Evolutionary conservation across 208 protist genomes (phyloP), one percentile per base, ranked within the genome.

Genomic region (Leishmania lainsoni): DNA sequence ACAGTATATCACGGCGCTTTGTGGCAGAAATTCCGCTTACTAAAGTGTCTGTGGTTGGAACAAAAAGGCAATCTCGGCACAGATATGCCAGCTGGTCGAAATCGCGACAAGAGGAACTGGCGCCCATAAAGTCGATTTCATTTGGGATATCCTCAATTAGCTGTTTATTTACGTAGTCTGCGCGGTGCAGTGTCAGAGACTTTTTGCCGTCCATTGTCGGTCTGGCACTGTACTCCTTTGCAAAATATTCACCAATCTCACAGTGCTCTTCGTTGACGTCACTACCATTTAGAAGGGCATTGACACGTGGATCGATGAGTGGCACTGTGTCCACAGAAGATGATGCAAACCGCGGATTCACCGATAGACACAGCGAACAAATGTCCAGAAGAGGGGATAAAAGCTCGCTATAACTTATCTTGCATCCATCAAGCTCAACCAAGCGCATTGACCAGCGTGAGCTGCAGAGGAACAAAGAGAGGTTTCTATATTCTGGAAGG

Each of bases 61-160:
- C 84, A 65, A 92, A 90, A 61, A 92, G 48, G 52, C 83, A 81
- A 88, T 86, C 87, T 35, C 93, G 83, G 70, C 90, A 93, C 16
- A 96, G 70, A 59, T 89, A 83, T 8, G 90, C 93, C 5, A 96
- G 80, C 75, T 92, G 90, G 65, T 95, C 91, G 72, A 91, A 94
- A 86, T 94, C 90, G 22, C 93, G 93, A 69, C 88, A 93, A 0
- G 91, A 88, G 1, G 87, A 80, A 63, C 93, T 95, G 56, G 84
- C 81, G 16, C 86, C 86, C 63, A 83, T 88, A 77, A 94, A 91
- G 16, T 81, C 80, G 52, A 95, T 86, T 79, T 95, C 93, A 54
- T 87, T 83, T 16, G 91, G 89, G 78, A 96, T 93, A 17, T 54
- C 80, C 14, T 90, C 79, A 16, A 54, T 79, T 39, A 95, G 75